These are phyloP conservation scores for Xerocomus potaroensis DNA, from an alignment of 768 basidiomycete species.

Conservation along the genomic window DNA sequence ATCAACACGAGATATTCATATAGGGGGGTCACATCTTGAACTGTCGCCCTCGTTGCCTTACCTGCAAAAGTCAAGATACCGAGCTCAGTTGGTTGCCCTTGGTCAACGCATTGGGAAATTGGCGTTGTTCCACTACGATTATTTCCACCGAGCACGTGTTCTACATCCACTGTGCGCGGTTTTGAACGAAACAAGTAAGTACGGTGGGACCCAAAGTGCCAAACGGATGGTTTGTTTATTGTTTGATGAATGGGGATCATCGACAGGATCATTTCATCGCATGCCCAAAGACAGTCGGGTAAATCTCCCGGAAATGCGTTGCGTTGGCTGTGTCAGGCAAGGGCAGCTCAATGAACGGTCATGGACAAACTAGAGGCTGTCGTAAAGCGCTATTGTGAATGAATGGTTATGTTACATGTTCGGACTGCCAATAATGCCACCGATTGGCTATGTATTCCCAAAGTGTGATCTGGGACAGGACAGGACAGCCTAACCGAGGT, in stretches of 20 bases:
- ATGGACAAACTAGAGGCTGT: slow-evolving; percentile 1
- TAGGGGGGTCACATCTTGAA: neutral
- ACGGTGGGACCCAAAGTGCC: slow-evolving; percentile 2
- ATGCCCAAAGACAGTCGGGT: slow-evolving; percentile 1
- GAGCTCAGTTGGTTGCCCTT: neutral
- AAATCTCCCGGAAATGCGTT: slow-evolving; percentile 10
- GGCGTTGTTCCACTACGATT: neutral
- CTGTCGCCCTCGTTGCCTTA: neutral
- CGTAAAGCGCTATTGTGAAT: neutral
- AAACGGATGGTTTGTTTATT: slow-evolving; percentile 3
- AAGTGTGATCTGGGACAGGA: slow-evolving; percentile 3
- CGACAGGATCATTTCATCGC: slow-evolving; percentile 4
- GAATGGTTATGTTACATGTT: neutral
- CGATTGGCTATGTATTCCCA: slow-evolving; percentile 7
- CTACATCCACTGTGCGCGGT: slow-evolving; percentile 1
- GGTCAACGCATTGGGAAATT: neutral
- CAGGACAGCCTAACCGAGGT: slow-evolving; percentile 1
- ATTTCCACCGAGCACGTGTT: slow-evolving; percentile 14
- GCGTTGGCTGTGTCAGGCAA: slow-evolving; percentile 7
- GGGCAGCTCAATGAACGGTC: neutral
- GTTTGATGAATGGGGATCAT: slow-evolving; percentile 12
- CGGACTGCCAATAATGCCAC: slow-evolving; percentile 14
- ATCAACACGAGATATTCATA: slow-evolving; percentile 8
- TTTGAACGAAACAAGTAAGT: neutral
- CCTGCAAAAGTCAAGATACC: neutral